Base-by-base conservation (phyloP, 164 flowering plant species). In the Vitis cinerea region DNA sequence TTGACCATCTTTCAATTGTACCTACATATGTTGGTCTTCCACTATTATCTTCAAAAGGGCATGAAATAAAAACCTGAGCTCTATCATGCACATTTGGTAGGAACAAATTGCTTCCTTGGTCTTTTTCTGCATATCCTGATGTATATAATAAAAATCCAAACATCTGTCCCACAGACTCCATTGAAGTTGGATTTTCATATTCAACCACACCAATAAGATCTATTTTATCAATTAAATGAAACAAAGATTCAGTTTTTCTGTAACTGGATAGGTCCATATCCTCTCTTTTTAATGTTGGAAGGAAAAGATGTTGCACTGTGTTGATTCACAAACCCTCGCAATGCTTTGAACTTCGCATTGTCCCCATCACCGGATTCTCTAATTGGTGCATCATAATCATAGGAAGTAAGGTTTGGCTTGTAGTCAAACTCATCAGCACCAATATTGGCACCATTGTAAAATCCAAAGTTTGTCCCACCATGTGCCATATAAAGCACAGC, bases 301-400 rank as follows among this genome's bases (percentile, higher is more conserved):
- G 93, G 97, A 71, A 84, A 80, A 55, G 93, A 63, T 8, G 55
- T 67, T 68, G 72, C 63, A 74, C 76, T 84, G 68, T 87, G 85
- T 67, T 64, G 77, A 73, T 79, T 71, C 70, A 91, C 82, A 61
- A 93, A 94, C 67, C 74, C 79, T 68, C 87, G 77, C 47, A 95
- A 56, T 31, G 90, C 99, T 83, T 75, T 80, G 71, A 83, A 95
- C 71, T 95, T 95, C 48, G 79, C 74, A 75, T 86, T 90, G 69
- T 88, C 87, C 67, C 89, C 85, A 77, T 93, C 96, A 74, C 99
- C 98, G 71, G 86, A 83, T 80, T 95, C 99, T 52, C 64, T 79
- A 62, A 95, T 95, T 16, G 99, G 98, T 62, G 99, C 98, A 85
- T 95, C 99, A 85, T 95, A 95, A 78, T 95, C 98, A 87, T 95